Conservation (phyloP, 1,139 yeast genomes). For the Blastobotrys capitulatus region DNA sequence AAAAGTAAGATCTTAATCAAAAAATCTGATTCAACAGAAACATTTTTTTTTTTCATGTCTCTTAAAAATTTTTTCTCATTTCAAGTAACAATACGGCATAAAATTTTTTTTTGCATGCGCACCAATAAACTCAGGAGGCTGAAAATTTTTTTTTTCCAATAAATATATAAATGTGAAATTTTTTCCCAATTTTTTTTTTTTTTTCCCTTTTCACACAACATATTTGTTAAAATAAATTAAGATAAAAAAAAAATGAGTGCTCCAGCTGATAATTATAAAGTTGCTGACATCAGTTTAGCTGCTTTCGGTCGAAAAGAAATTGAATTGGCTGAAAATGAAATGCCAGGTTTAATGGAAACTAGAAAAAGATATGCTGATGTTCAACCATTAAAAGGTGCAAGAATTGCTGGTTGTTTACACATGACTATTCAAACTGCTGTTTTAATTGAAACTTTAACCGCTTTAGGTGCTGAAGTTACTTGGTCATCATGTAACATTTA, state of each 20-base stretch:
- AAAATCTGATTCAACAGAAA: too few species aligned
- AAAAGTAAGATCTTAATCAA: too few species aligned
- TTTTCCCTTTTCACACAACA: slow-evolving; percentile 3
- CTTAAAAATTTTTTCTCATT: background rate
- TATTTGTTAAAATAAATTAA: background rate
- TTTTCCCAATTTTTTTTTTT: slow-evolving; percentile 1
- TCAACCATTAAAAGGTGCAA: slow-evolving; percentile 97
- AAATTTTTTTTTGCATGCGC: background rate
- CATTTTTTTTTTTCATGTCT: too few species aligned
- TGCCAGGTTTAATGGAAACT: slow-evolving; percentile 99
- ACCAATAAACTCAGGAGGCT: background rate
- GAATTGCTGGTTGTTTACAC: slow-evolving; percentile 99
- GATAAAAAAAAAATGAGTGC: slow-evolving; percentile 20
- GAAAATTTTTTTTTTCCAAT: background rate
- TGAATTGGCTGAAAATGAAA: slow-evolving; percentile 98
- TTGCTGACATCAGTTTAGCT: slow-evolving; percentile 97
- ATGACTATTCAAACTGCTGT: slow-evolving; percentile 99
- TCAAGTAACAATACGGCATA: background rate
- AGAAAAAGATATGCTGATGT: slow-evolving; percentile 86
- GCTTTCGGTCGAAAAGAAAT: slow-evolving; percentile 99
- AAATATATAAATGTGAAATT: slow-evolving; percentile 4
- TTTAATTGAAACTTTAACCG: slow-evolving; percentile 93
- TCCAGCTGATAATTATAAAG: slow-evolving; percentile 69
- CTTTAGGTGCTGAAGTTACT: slow-evolving; percentile 99
- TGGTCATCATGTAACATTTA: slow-evolving; percentile 99